Conservation (phyloP, 1,284 basidiomycete species). For the Ganoderma resinaceum region DNA sequence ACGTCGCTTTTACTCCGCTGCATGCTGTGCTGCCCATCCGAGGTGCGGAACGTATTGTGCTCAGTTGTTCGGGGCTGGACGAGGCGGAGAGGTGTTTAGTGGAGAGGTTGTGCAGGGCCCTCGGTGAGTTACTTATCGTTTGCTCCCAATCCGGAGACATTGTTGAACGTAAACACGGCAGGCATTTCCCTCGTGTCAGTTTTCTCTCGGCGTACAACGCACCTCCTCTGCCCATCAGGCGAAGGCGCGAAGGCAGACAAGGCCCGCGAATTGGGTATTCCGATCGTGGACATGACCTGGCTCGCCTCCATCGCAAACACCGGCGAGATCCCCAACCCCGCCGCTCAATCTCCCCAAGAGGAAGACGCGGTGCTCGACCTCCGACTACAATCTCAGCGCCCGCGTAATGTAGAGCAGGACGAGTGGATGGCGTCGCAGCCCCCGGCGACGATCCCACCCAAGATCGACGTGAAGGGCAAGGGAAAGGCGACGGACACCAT, state of each 20-base stretch:
- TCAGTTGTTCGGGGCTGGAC: conserved; percentile 78
- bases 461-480: conserved; percentile 35
- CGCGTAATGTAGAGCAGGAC: conserved; percentile 2
- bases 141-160: neutral
- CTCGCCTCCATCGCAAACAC: conserved; percentile 57
- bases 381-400: conserved; percentile 9
- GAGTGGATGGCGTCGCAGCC: conserved; percentile 25
- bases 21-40: conserved; percentile 50
- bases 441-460: conserved; percentile 1
- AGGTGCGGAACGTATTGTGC: conserved; percentile 58
- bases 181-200: conserved; percentile 61
- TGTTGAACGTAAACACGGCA: conserved; percentile 56
- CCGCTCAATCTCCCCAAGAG: conserved; percentile 22
- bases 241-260: conserved; percentile 76
- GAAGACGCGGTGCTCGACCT: conserved; percentile 17
- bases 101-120: conserved; percentile 64
- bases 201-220: conserved; percentile 71
- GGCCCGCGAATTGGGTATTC: conserved; percentile 73
- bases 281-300: conserved; percentile 69
- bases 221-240: conserved; percentile 75
- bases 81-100: conserved; percentile 67
- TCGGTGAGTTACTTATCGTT: conserved; percentile 52
- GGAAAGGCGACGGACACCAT: conserved; percentile 39
- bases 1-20: conserved; percentile 69
- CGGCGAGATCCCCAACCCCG: conserved; percentile 47